A percentile compares a stretch with the other conserved stretches of the same genome.
These are phyloP conservation scores for Daedalea quercina DNA, from an alignment of 768 basidiomycete genomes.

Conservation along the genomic window DNA sequence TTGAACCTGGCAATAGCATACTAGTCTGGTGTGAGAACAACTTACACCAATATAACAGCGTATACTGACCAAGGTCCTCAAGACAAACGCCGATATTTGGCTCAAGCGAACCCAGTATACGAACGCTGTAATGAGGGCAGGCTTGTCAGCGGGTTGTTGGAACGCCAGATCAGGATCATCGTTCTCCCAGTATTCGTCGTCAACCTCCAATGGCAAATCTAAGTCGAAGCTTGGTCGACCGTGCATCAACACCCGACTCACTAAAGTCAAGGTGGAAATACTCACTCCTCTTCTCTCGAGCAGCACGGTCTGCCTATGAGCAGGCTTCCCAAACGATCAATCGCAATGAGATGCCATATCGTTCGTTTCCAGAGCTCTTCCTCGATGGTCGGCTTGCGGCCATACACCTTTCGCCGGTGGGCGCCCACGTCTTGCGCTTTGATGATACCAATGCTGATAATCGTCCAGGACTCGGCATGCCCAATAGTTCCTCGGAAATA, in stretches of 20 bases:
- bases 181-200: constrained; percentile 51
- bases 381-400: constrained; percentile 26
- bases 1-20: constrained; percentile 56
- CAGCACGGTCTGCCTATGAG: constrained; percentile 50
- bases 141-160: constrained; percentile 39
- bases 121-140: constrained; percentile 34
- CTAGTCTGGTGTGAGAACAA: constrained; percentile 25
- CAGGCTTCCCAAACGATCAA: constrained; percentile 51
- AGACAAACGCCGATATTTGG: constrained; percentile 36
- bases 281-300: constrained; percentile 61
- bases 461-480: constrained; percentile 38
- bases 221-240: constrained; percentile 34
- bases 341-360: constrained; percentile 50
- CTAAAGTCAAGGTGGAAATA: background rate
- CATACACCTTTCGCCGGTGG: constrained; percentile 34
- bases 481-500: constrained; percentile 41
- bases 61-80: constrained; percentile 36
- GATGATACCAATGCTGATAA: constrained; percentile 29
- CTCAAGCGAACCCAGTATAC: constrained; percentile 37
- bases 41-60: background rate
- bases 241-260: constrained; percentile 10
- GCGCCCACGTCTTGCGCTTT: constrained; percentile 55
- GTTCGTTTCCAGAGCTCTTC: constrained; percentile 46
- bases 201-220: constrained; percentile 50
- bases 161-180: constrained; percentile 34